Conservation (phyloP, 768 basidiomycete genomes). For the Gyrodon lividus region DNA sequence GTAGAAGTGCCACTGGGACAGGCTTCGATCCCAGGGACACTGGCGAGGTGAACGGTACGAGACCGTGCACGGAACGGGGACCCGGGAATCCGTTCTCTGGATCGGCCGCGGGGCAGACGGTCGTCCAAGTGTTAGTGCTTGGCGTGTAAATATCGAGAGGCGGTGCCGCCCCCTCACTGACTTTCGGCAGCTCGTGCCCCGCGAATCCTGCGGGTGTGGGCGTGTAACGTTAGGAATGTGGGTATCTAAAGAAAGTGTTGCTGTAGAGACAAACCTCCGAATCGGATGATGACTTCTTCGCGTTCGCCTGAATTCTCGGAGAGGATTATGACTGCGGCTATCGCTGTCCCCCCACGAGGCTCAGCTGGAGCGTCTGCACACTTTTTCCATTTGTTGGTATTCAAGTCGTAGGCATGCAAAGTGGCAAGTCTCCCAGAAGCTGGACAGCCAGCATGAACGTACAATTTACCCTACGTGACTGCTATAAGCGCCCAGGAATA, state of each 20-base stretch:
- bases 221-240: constrained; percentile 11
- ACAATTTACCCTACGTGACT: constrained; percentile 28
- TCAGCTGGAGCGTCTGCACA: constrained; percentile 39
- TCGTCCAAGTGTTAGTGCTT: constrained; percentile 21
- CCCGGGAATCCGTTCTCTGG: constrained; percentile 30
- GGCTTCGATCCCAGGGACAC: background rate
- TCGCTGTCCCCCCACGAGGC: constrained; percentile 41
- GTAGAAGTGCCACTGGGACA: constrained; percentile 31
- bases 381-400: constrained; percentile 28
- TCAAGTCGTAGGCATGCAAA: constrained; percentile 35
- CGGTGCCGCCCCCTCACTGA: constrained; percentile 8
- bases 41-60: constrained; percentile 22
- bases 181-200: constrained; percentile 35
- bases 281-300: constrained; percentile 35
- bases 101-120: constrained; percentile 24
- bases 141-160: constrained; percentile 37
- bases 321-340: constrained; percentile 27
- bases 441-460: constrained; percentile 44
- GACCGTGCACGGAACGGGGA: constrained; percentile 36
- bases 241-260: background rate
- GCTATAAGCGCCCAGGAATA: background rate
- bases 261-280: constrained; percentile 28
- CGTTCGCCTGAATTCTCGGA: background rate
- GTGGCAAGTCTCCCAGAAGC: constrained; percentile 34
- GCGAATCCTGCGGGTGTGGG: constrained; percentile 29